Conservation (phyloP, 495 filamentous ascomycete species). For the Aspergillus kassunensis region DNA sequence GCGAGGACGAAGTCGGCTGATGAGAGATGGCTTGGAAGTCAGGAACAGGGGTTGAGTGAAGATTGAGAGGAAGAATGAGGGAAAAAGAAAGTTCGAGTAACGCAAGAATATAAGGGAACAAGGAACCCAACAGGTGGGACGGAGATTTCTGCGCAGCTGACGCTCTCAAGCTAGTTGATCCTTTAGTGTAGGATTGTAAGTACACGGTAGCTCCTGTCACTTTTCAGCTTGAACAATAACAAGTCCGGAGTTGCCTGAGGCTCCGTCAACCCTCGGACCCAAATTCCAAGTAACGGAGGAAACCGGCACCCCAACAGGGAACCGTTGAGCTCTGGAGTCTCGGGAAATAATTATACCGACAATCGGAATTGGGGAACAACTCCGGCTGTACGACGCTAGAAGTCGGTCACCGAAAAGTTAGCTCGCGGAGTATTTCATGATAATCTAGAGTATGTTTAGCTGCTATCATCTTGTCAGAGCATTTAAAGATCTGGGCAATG, state of each 20-base stretch:
- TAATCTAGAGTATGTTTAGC: too few species aligned
- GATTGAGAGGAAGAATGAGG: constrained; percentile 7
- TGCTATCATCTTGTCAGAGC: too few species aligned
- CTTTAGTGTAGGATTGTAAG: constrained; percentile 2
- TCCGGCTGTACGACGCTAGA: too few species aligned
- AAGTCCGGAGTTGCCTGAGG: constrained; percentile 7
- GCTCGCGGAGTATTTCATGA: too few species aligned
- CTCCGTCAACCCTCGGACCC: neutral
- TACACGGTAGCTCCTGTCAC: constrained; percentile 15
- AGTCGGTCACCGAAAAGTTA: too few species aligned
- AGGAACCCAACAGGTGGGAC: constrained; percentile 13
- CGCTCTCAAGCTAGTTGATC: too few species aligned
- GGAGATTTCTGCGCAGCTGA: constrained; percentile 7
- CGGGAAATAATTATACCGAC: too few species aligned
- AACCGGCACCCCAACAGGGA: too few species aligned
- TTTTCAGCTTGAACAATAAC: neutral
- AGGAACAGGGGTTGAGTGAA: constrained; percentile 1
- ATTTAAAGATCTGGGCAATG: too few species aligned
- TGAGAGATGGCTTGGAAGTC: neutral
- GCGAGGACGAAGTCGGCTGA: neutral
- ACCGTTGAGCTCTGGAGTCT: too few species aligned
- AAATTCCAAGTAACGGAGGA: neutral
- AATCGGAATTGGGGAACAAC: too few species aligned
- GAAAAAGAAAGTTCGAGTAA: constrained; percentile 12
- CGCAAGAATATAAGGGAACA: constrained; percentile 11